Evolutionary conservation across 2,329 filamentous ascomycete species (phyloP), one percentile per base, ranked within the genome.

Genomic region (Botrytis squamosa): DNA sequence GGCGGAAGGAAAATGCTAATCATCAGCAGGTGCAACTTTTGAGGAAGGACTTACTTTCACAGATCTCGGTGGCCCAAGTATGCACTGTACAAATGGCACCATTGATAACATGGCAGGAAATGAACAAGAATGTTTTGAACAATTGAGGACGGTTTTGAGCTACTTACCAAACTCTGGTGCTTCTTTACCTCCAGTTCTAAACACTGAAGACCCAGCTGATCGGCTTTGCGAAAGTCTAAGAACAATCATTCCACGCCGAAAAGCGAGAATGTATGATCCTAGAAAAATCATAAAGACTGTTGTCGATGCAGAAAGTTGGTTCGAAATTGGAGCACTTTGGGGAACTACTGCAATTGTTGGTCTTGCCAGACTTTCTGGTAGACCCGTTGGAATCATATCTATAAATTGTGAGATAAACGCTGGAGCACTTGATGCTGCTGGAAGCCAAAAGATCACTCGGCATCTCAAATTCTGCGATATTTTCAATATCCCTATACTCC

Each of bases 51-150:
- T 91, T 4, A 85, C 83, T 6, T 86, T 90, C 66, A 85, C 85
- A 20, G 88, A 90, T 75, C 83, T 91, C 0, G 89, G 89, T 4
- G 89, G 89, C 0, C 88, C 89, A 0, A 82, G 81, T 33, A 86
- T 91, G 80, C 89, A 91, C 78, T 90, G 88, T 77, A 88, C 87
- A 1, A 91, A 91, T 74, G 89, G 89, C 0, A 91, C 89, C 0
- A 90, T 91, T 67, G 89, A 91, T 75, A 91, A 91, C 71, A 82
- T 90, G 4, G 89, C 89, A 0, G 83, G 84, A 6, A 86, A 89
- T 74, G 89, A 91, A 79, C 83, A 83, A n/a, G 88, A 86, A 57
- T 90, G 88, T 75, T 91, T 90, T 74, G 85, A 88, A 76, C 89
- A 91, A 79, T 79, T 91, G 6, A 83, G 88, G 1, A 87, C 84